Percentiles rank a stretch among this genome's conserved stretches.
phyloP scores from a whole-genome alignment of 2,329 filamentous ascomycete genomes.

The Fusarium sp. region DNA sequence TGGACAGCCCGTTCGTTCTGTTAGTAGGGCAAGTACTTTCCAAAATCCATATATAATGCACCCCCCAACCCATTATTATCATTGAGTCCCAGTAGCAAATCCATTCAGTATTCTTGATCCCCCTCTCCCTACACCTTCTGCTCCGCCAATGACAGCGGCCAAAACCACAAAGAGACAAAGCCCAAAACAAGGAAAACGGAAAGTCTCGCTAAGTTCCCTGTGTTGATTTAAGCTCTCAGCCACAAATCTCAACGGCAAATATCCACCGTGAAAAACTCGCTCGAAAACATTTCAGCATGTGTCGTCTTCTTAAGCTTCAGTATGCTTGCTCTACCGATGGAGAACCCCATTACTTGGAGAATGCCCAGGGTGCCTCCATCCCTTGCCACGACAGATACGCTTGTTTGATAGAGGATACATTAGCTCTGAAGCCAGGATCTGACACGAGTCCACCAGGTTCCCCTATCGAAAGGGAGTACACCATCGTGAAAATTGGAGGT shows the following conservation, averaged over 20 bases:
- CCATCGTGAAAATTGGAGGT: neutral
- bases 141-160: too few species aligned
- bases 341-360: neutral
- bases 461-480: neutral
- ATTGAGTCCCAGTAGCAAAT: too few species aligned
- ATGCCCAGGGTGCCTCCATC: neutral
- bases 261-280: too few species aligned
- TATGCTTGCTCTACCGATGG: slow-evolving; percentile 5
- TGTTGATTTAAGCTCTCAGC: neutral
- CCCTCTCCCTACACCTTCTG: too few species aligned
- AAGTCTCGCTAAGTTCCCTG: neutral
- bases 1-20: neutral
- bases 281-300: neutral
- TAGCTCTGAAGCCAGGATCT: neutral
- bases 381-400: slow-evolving; percentile 2
- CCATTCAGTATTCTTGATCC: neutral
- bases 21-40: neutral
- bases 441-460: neutral
- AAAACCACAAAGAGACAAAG: neutral
- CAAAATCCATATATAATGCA: neutral
- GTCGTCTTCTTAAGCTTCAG: slow-evolving; percentile 8
- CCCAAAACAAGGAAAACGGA: neutral
- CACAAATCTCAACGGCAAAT: neutral
- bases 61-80: neutral
- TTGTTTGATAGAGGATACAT: neutral